Evolutionary conservation across 176 grass and related monocot species (phyloP).

Genomic region (Zizania latifolia): DNA sequence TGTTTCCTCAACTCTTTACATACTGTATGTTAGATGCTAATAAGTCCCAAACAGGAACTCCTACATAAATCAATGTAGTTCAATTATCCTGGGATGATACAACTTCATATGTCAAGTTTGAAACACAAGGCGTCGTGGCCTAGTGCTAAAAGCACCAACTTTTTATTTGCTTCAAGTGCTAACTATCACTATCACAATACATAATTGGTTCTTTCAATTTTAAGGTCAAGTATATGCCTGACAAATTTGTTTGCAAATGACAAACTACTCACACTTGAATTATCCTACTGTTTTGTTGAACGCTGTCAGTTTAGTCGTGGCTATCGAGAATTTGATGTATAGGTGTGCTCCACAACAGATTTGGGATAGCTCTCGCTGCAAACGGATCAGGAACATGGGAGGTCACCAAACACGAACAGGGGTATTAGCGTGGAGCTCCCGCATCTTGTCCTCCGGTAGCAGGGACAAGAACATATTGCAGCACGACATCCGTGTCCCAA

Average conservation of each 20-base stretch:
- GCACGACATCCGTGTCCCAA: conserved; percentile 75
- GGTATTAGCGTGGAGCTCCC: conserved; percentile 78
- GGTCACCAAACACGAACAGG: conserved; percentile 83
- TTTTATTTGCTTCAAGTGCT: neutral
- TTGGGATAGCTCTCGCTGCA: conserved; percentile 87
- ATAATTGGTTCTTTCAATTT: neutral
- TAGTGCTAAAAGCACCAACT: no score
- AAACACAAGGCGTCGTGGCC: no score
- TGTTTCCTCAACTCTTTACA: neutral
- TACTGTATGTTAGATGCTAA: neutral
- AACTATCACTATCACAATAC: neutral
- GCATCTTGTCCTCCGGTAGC: conserved; percentile 91
- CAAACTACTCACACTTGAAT: neutral
- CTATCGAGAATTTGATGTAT: neutral
- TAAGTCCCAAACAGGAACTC: neutral
- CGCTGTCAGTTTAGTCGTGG: no score
- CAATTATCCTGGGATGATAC: neutral
- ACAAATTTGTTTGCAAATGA: neutral
- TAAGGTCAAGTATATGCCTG: neutral
- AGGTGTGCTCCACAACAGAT: conserved; percentile 42
- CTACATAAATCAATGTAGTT: neutral
- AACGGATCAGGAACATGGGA: conserved; percentile 77
- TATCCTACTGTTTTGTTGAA: neutral
- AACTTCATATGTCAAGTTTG: neutral
- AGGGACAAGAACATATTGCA: conserved; percentile 94